phyloP scores from a whole-genome alignment of 306 rosid species.

The Spatholobus suberectus region DNA sequence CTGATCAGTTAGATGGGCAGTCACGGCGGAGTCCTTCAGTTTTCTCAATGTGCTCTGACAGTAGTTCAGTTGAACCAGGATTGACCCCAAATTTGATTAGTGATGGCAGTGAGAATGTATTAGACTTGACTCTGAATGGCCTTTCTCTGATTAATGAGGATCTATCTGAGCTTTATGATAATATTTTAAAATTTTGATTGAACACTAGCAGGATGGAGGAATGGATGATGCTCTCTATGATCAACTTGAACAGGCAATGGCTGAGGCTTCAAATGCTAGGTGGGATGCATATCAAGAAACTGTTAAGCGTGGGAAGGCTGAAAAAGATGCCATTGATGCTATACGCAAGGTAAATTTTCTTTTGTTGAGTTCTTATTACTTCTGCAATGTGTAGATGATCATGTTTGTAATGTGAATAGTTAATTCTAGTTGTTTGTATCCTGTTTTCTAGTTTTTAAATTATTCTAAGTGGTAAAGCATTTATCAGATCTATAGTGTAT shows the following conservation, averaged over 20 bases:
- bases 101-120: constrained; percentile 50
- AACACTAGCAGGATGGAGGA: constrained; percentile 68
- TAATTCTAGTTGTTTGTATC: constrained; percentile 7
- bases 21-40: constrained; percentile 52
- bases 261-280: constrained; percentile 72
- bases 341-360: constrained; percentile 61
- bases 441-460: background rate
- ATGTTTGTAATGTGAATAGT: constrained; percentile 6
- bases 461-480: background rate
- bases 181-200: constrained; percentile 28
- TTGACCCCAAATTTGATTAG: constrained; percentile 39
- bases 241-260: constrained; percentile 67
- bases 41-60: constrained; percentile 50
- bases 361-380: constrained; percentile 6
- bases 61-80: constrained; percentile 44
- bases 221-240: constrained; percentile 60
- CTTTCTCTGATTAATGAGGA: constrained; percentile 42
- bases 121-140: constrained; percentile 29
- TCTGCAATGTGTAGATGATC: constrained; percentile 11
- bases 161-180: background rate
- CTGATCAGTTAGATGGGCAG: constrained; percentile 35
- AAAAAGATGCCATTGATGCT: constrained; percentile 71
- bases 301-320: constrained; percentile 67
- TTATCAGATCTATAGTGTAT: background rate
- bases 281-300: constrained; percentile 64